phyloP scores from a whole-genome alignment of 2,329 filamentous ascomycete species.

The Lasiodiplodia sp. region DNA sequence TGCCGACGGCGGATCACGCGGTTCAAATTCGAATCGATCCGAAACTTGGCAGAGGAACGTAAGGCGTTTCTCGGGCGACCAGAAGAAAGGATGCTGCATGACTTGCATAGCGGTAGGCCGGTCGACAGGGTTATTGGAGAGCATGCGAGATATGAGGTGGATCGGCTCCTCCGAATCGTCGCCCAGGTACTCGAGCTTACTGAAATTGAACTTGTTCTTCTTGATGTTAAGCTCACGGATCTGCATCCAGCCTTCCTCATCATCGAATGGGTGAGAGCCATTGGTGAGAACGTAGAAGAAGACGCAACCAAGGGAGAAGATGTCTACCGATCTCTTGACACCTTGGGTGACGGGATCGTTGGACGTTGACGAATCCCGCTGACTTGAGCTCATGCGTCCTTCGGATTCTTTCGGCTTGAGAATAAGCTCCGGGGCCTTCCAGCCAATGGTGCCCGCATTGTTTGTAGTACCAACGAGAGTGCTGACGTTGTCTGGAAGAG shows the following conservation, averaged over 20 bases:
- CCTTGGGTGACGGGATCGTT: constrained; percentile 65
- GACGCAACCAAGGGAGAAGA: constrained; percentile 96
- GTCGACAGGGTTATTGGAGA: constrained; percentile 68
- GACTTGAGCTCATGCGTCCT: constrained; percentile 50
- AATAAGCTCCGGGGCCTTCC: constrained; percentile 94
- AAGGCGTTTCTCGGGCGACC: constrained; percentile 86
- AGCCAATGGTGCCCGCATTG: constrained; percentile 92
- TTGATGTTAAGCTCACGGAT: constrained; percentile 92
- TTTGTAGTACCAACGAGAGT: constrained; percentile 95
- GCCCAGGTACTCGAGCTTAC: constrained; percentile 75
- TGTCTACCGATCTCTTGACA: constrained; percentile 94
- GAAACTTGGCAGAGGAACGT: constrained; percentile 95
- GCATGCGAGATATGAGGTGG: constrained; percentile 85
- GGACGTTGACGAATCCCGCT: constrained; percentile 50
- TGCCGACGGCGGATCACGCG: constrained; percentile 78
- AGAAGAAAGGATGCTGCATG: constrained; percentile 96
- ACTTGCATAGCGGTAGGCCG: constrained; percentile 79
- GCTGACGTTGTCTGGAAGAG: constrained; percentile 90
- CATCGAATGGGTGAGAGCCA: constrained; percentile 91
- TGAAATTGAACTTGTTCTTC: constrained; percentile 79
- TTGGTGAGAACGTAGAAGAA: constrained; percentile 98
- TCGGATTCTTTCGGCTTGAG: constrained; percentile 60
- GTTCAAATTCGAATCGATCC: constrained; percentile 94
- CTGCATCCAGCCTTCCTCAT: constrained; percentile 88
- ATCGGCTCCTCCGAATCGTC: constrained; percentile 87